Evolutionary conservation across 768 basidiomycete species (phyloP).

Genomic region (Lentinula lateritia): DNA sequence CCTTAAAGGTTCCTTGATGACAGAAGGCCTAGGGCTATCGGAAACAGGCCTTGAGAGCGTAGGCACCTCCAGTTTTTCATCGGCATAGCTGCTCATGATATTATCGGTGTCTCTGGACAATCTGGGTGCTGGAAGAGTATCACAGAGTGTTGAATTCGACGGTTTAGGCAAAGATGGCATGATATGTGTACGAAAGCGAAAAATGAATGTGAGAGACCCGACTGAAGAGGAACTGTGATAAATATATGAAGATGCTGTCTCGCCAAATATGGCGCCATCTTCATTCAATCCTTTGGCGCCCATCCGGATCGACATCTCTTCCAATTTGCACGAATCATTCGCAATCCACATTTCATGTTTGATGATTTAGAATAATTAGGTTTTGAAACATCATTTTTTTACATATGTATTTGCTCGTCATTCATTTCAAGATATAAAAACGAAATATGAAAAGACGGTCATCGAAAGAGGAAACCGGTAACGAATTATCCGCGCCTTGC

Average conservation of each 20-base stretch:
- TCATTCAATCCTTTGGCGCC: not conserved
- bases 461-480: not conserved
- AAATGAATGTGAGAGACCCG: not conserved
- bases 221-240: not conserved
- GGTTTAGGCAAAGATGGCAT: constrained; percentile 6
- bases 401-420: constrained; percentile 24
- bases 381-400: not conserved
- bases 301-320: not conserved
- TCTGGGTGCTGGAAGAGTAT: constrained; percentile 63
- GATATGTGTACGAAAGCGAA: constrained; percentile 18
- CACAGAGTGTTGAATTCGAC: constrained; percentile 50
- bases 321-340: constrained; percentile 2
- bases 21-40: constrained; percentile 8
- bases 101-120: constrained; percentile 30
- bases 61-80: constrained; percentile 36
- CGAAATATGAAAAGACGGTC: constrained; percentile 1
- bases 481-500: not conserved
- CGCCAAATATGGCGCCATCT: constrained; percentile 42
- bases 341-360: constrained; percentile 5
- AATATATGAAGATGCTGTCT: constrained; percentile 18
- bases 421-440: constrained; percentile 25
- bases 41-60: constrained; percentile 19
- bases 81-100: constrained; percentile 13
- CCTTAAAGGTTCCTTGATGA: constrained; percentile 9
- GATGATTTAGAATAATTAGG: not conserved